These are phyloP conservation scores for Suhomyces pyralidae DNA, from an alignment of 805 yeast species.

Conservation along the genomic window DNA sequence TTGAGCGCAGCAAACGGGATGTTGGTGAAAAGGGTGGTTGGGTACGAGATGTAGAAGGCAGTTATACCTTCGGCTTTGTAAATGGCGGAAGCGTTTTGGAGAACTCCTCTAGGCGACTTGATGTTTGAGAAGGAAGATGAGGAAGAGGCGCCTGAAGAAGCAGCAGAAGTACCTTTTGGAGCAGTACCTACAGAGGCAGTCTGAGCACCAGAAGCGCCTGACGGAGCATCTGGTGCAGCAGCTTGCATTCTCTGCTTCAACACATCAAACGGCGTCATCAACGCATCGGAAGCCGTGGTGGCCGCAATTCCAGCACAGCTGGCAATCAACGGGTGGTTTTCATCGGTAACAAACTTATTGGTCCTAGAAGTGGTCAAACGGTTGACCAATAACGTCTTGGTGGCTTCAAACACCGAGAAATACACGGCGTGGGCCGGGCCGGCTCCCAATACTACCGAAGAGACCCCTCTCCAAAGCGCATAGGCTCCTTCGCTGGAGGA, in stretches of 20 bases:
- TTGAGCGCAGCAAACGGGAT: conserved; percentile 94
- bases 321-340: conserved; percentile 77
- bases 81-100: conserved; percentile 44
- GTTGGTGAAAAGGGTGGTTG: conserved; percentile 87
- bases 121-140: conserved; percentile 1
- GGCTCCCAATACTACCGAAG: conserved; percentile 92
- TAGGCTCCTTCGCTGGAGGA: conserved; percentile 84
- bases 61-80: conserved; percentile 62
- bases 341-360: conserved; percentile 52
- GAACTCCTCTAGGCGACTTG: conserved; percentile 19
- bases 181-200: too few relatives aligned
- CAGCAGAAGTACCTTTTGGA: too few relatives aligned
- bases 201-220: neutral
- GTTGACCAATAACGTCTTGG: conserved; percentile 58
- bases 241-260: conserved; percentile 93
- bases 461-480: conserved; percentile 91
- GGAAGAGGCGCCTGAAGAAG: neutral
- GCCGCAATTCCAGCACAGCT: conserved; percentile 89
- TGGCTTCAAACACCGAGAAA: conserved; percentile 87
- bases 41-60: conserved; percentile 91
- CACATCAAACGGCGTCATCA: conserved; percentile 97
- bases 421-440: conserved; percentile 99
- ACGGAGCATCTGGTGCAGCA: neutral
- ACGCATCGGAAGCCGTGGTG: conserved; percentile 88
- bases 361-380: conserved; percentile 30